Evolutionary conservation across 208 protist genomes (phyloP).

Genomic region (Trypanosoma boissoni): DNA sequence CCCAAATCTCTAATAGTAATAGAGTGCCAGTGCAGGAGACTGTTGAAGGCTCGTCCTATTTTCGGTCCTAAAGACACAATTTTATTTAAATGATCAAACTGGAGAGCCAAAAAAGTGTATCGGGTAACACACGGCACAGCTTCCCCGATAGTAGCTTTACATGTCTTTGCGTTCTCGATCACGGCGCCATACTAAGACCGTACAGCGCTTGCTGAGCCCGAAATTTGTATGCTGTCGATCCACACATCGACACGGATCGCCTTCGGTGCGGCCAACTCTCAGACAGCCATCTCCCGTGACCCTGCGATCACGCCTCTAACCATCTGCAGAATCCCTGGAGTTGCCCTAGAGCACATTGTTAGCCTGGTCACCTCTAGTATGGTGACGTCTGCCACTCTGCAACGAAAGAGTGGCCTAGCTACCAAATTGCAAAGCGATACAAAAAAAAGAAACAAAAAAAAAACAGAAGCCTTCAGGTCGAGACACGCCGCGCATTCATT

Average conservation of each 20-base stretch:
- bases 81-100: neutral
- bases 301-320: conserved; percentile 20
- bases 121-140: too few relatives aligned
- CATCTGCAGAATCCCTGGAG: conserved; percentile 27
- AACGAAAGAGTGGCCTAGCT: too few relatives aligned
- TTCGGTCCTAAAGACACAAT: neutral
- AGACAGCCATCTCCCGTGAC: conserved; percentile 8
- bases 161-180: neutral
- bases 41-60: neutral
- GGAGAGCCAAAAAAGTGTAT: conserved; percentile 1
- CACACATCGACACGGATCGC: conserved; percentile 22
- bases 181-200: neutral
- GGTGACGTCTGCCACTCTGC: neutral
- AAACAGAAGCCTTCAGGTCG: neutral
- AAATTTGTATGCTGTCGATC: conserved; percentile 31
- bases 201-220: conserved; percentile 7
- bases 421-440: neutral
- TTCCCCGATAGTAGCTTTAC: neutral
- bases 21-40: neutral
- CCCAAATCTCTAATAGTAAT: neutral
- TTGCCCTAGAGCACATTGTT: conserved; percentile 26
- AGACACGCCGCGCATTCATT: neutral
- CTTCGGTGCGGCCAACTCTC: neutral
- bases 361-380: conserved; percentile 23
- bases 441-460: neutral